Percentiles rank a stretch among this genome's conserved stretches.
These are phyloP conservation scores for Crithidia thermophila DNA, from an alignment of 208 protist genomes.

Conservation along the genomic window DNA sequence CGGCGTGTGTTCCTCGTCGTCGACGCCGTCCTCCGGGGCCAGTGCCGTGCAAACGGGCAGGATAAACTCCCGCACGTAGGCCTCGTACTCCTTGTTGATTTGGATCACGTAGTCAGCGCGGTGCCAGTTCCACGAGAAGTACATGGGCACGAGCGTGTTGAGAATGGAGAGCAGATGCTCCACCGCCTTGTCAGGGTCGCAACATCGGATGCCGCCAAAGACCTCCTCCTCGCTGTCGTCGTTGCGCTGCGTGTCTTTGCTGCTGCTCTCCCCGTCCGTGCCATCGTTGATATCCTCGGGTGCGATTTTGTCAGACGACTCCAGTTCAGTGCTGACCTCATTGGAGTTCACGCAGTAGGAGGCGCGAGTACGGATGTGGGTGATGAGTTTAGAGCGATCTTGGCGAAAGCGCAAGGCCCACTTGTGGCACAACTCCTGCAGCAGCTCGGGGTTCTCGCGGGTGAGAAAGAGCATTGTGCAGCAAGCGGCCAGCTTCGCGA, in stretches of 20 bases:
- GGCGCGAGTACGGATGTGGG: slow-evolving; percentile 39
- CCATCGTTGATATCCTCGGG: slow-evolving; percentile 7
- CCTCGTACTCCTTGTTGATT: slow-evolving; percentile 86
- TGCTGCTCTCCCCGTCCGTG: background rate
- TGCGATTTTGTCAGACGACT: background rate
- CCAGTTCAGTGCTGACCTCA: background rate
- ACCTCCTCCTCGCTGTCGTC: slow-evolving; percentile 6
- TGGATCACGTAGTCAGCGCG: slow-evolving; percentile 80
- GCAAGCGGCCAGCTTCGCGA: slow-evolving; percentile 77
- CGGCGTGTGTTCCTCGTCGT: slow-evolving; percentile 51
- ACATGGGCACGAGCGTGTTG: slow-evolving; percentile 79
- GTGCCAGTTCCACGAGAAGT: slow-evolving; percentile 92
- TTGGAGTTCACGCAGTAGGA: slow-evolving; percentile 29
- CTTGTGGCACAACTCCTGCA: slow-evolving; percentile 64
- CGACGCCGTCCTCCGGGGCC: slow-evolving; percentile 52
- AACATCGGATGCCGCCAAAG: slow-evolving; percentile 19
- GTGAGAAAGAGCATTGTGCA: slow-evolving; percentile 84
- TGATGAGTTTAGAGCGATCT: slow-evolving; percentile 57
- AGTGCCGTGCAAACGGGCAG: slow-evolving; percentile 69
- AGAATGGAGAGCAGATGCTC: slow-evolving; percentile 79
- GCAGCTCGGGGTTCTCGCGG: slow-evolving; percentile 69
- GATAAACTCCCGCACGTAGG: slow-evolving; percentile 68
- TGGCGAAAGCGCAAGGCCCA: slow-evolving; percentile 76
- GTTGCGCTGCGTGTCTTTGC: background rate
- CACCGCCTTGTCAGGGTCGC: slow-evolving; percentile 58